Base-by-base conservation (phyloP, 768 basidiomycete species). In the Agaricus bisporus region DNA sequence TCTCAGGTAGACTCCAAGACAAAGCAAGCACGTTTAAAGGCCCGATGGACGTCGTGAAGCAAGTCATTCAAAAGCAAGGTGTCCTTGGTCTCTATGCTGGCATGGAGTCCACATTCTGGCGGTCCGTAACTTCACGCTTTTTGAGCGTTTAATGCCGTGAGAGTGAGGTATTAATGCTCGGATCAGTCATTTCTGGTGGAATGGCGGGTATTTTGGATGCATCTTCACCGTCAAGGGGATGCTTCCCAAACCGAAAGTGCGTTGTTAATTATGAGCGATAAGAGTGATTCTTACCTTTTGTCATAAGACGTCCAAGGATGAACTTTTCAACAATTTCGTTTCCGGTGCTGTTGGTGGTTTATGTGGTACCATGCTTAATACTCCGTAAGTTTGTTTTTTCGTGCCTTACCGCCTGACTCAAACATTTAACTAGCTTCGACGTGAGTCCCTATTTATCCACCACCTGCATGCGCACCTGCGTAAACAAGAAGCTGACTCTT, bases 21-120 rank as follows among this genome's bases (percentile, higher is more conserved):
- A 97, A 97, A 69, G 75, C 80, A 22, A 91, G 89, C 59, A 91
- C 86, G 1, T 98, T 85, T 71, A 83, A 83, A 22, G 95, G 97
- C 3, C 95, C 97, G 0, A 78, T 93, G 66, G 95, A 95, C 56
- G 95, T 95, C 14, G 79, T 99, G 15, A 85, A 79, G 59, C 83
- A 91, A 60, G 75, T 93, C 26, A 67, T 97, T 45, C 76, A 67
- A 60, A 86, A 85, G 55, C 85, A 91, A 32, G 95, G 95, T 26
- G 47, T 88, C 4, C 70, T 98, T 0, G 95, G 92, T 17, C 70
- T 98, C 22, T 98, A 98, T 64, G 83, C 83, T 20, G 95, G 97
- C 35, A 95, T 98, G 88, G 97, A 98, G 66, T 82, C 92, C 11
- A 98, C 95, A 2, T 95, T 98, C 73, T 98, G 95, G 95, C 81